Base-by-base conservation (phyloP, 768 basidiomycete species). In the Russula griseocarnosa region DNA sequence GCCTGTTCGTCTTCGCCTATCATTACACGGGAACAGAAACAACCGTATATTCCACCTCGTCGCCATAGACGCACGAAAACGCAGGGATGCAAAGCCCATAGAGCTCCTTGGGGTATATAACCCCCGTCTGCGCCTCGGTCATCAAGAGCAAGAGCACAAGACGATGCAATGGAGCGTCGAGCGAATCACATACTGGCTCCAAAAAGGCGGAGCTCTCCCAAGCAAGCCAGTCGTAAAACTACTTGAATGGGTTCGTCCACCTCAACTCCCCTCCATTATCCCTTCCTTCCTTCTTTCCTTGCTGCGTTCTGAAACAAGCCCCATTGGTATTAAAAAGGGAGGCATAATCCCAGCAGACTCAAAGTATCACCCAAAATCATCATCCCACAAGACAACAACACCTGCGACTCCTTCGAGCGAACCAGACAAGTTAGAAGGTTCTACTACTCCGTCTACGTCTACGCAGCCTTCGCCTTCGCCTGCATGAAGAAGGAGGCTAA, bases 101-200 rank as follows among this genome's bases (percentile, higher is more conserved):
- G 96, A 98, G 75, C 81, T 86, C 44, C 78, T 98, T 54, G 96
- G 94, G 36, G 79, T 89, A 53, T 97, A 90, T 77, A 80, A 92
- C 74, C 94, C 92, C 4, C 84, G 81, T 66, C 75, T 84, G 52
- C 74, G 74, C 55, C 78, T 72, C 20, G 81, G 79, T 42, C 74
- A 28, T 28, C 28, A 28, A 28, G 3, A 28, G 28, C 28, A 79
- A 63, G 74, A 77, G 26, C 80, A 83, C 68, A 96, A 94, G 76
- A 85, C 83, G 38, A 79, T 98, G 61, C 83, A 87, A 69, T 98
- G 95, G 94, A 94, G 93, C 74, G 86, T 88, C 28, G 87, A 91
- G 69, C 84, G 96, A 72, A 92, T 98, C 73, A 81, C 82, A 63
- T 93, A 91, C 71, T 98, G 96, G 96, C 74, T 98, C 44, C 81